Base-by-base conservation (phyloP, 441 rosid species). In the Pelargonium exstipulatum region DNA sequence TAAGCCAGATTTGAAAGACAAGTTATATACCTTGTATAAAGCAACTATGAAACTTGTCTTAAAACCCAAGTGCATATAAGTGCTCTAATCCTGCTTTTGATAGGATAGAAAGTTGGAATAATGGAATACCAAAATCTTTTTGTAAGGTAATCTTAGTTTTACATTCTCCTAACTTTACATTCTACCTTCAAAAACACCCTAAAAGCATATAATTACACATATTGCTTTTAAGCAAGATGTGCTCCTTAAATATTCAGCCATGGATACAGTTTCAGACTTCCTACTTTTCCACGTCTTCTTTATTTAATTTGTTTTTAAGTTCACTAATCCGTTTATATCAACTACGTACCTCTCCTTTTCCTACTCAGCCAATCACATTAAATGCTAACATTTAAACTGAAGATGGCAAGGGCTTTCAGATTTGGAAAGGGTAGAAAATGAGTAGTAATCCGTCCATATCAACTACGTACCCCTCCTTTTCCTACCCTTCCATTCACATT, bases 1-100 rank as follows among this genome's bases (percentile, higher is more conserved):
- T 22, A n/a, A 29, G 61, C 53, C 70, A 65, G 9, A 51, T 72
- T 72, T 62, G n/a, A 48, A 13, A 26, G 35, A 69, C 49, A 35
- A 65, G 42, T 20, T 20, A 20, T 57, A 20, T 57, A 9, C 62
- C 62, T 57, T 57, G 32, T 57, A 57, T 24, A 18, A 18, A 57
- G 62, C 62, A 57, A 16, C 12, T 57, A 18, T 20, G 13, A 8
- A 57, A 13, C 26, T 57, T 18, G 62, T 18, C 10, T 57, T 57
- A 53, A 53, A n/a, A 51, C 17, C 17, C 37, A 51, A 51, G 58
- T 51, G 58, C 20, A 16, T 53, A 57, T 18, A 9, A 57, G 29
- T 57, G 22, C 62, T 57, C 6, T 53, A 17, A 53, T 9, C 60
- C 24, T 53, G 60, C 57, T 49, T n/a, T 49, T 49, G 18, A 9